phyloP scores from a whole-genome alignment of 129 eudicot genomes.

The Tagetes patula region DNA sequence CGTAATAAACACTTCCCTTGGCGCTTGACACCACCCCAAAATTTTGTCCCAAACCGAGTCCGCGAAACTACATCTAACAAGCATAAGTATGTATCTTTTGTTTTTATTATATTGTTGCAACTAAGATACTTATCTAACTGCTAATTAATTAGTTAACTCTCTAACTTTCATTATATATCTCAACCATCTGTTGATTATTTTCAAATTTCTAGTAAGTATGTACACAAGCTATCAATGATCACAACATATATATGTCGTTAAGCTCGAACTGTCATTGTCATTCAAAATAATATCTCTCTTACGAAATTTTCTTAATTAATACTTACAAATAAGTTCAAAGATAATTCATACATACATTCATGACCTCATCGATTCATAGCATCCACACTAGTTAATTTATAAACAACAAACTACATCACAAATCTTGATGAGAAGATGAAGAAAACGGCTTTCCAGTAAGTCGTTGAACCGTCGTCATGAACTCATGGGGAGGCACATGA shows the following conservation, averaged over 20 bases:
- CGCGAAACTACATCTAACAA: too few relatives aligned
- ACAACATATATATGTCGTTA: background rate
- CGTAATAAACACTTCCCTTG: too few relatives aligned
- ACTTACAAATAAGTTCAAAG: background rate
- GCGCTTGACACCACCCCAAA: too few relatives aligned
- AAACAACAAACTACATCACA: conserved; percentile 7
- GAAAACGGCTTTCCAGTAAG: conserved; percentile 37
- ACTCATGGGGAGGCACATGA: conserved; percentile 39
- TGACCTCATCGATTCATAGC: background rate
- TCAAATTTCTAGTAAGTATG: background rate
- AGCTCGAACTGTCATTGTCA: too few relatives aligned
- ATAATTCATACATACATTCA: background rate
- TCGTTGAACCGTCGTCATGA: conserved; percentile 42
- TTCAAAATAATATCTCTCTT: too few relatives aligned
- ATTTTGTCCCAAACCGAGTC: too few relatives aligned
- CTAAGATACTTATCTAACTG: too few relatives aligned
- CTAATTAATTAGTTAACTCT: too few relatives aligned
- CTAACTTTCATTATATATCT: background rate
- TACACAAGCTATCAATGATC: conserved; percentile 13
- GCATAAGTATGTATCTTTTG: too few relatives aligned
- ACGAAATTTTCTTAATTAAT: background rate
- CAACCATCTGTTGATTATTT: background rate
- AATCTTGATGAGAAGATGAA: conserved; percentile 25
- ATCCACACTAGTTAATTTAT: background rate
- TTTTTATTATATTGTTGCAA: too few relatives aligned